A percentile compares a stretch with the other conserved stretches of the same genome.
These are phyloP conservation scores for Arabidopsis thaliana DNA, from an alignment of 345 rosid genomes.

Conservation along the genomic window TAIR10.1 NC_003076.8:26557001-26557500, in stretches of 20 bases:
- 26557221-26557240: conserved; percentile 98
- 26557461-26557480: conserved; percentile 74
- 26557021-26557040: neutral
- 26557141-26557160: conserved; percentile 1
- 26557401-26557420: conserved; percentile 68
- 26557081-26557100: conserved; percentile 95
- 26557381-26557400: conserved; percentile 8
- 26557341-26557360: neutral
- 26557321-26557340: conserved; percentile 16
- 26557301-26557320: neutral
- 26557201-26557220: conserved; percentile 75
- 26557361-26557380: neutral
- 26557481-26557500: conserved; percentile 8
- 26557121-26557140: conserved; percentile 28
- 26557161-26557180: conserved; percentile 5
- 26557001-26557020: neutral
- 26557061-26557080: conserved; percentile 94
- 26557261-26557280: conserved; percentile 73
- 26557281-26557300: conserved; percentile 61
- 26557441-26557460: conserved; percentile 71
- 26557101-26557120: conserved; percentile 94
- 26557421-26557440: conserved; percentile 68
- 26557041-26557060: neutral
- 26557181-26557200: conserved; percentile 26
- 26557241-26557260: conserved; percentile 95